phyloP scores from a whole-genome alignment of 345 rosid species.

The thale cress (Arabidopsis thaliana) region DNA sequence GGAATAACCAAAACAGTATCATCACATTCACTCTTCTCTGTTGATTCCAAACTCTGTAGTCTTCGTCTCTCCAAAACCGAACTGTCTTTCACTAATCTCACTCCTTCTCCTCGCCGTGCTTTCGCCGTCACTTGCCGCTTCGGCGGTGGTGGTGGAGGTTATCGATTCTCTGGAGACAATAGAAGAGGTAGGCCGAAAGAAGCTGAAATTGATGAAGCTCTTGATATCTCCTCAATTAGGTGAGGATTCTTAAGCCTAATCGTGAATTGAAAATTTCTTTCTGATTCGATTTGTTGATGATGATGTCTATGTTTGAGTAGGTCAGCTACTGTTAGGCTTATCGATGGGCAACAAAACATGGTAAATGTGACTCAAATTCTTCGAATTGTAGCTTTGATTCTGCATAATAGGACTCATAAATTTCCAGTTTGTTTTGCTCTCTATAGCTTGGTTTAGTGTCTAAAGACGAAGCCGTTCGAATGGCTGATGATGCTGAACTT shows the following conservation, averaged over 20 bases:
- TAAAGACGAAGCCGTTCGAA: constrained; percentile 72
- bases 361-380: constrained; percentile 50
- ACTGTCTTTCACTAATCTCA: constrained; percentile 31
- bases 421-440: constrained; percentile 27
- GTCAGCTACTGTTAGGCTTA: constrained; percentile 80
- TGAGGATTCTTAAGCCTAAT: neutral
- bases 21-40: constrained; percentile 20
- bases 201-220: constrained; percentile 63
- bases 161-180: constrained; percentile 50
- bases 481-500: constrained; percentile 87
- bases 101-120: constrained; percentile 45
- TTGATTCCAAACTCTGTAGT: constrained; percentile 55
- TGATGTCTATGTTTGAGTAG: constrained; percentile 40
- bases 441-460: constrained; percentile 81
- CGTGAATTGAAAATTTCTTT: neutral
- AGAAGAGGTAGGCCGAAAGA: constrained; percentile 56
- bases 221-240: constrained; percentile 71
- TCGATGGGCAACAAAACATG: constrained; percentile 79
- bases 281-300: neutral
- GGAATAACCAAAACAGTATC: constrained; percentile 28
- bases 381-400: constrained; percentile 20
- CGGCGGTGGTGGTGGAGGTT: constrained; percentile 51
- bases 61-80: constrained; percentile 49
- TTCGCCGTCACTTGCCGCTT: constrained; percentile 54
- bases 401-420: constrained; percentile 11